Evolutionary conservation across 805 yeast species (phyloP), one percentile per base, ranked within the genome.

Genomic region (Candida sithepensis): DNA sequence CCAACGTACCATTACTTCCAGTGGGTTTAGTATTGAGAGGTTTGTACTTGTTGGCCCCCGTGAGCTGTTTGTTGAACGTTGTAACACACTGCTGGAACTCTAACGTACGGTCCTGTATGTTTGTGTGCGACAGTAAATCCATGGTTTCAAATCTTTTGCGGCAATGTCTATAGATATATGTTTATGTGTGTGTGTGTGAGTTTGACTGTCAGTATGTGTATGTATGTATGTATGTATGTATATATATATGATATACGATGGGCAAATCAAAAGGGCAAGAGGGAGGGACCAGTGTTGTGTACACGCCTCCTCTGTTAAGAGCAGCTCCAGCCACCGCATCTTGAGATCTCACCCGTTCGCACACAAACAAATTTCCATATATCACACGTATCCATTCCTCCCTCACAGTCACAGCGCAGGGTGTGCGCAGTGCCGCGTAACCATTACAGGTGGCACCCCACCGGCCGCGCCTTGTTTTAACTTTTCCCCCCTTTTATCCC

Each of bases 71-170:
- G 61, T 84, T 82, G 65, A 84, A 84, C 2, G 91, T 80, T 41
- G 81, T 69, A 26, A 92, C 97, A 62, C 96, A 89, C 61, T 90
- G 91, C 56, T 90, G 92, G 71, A 92, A 92, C 73, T 92, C 98
- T 52, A 80, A 75, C 8, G 98, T 92, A 56, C 99, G 75, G 68
- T 92, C 95, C 63, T 86, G 92, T 37, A 82, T 73, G 30, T 59
- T 63, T 9, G 53, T 60, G 41, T 71, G 61, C 41, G 66, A 44
- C 34, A 57, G 54, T 24, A 56, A 13, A 30, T 60, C 60, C 65
- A 62, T 58, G 19, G n/a, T 23, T 22, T n/a, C n/a, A n/a, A n/a
- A n/a, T n/a, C n/a, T n/a, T n/a, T n/a, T n/a, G n/a, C n/a, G n/a
- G n/a, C n/a, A n/a, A n/a, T n/a, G n/a, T n/a, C n/a, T n/a, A n/a